A percentile compares a stretch with the other conserved stretches of the same genome.
phyloP scores from a whole-genome alignment of 352 stramenopile species.

The Chrysophaeum taylorii region DNA sequence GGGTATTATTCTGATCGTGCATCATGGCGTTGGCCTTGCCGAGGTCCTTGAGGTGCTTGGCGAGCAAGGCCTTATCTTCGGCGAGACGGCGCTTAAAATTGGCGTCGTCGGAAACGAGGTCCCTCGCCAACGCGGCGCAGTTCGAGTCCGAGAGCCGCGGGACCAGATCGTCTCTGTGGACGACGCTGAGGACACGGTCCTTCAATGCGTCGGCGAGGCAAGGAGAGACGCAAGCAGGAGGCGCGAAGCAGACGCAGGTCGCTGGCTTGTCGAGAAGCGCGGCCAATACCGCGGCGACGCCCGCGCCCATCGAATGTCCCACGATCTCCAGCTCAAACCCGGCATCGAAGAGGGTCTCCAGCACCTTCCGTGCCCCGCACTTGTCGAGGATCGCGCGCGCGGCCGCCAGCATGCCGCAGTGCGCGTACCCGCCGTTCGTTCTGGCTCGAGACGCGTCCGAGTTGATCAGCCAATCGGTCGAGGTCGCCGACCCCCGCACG shows the following conservation, averaged over 20 bases:
- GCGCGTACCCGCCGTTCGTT: neutral
- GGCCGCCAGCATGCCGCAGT: neutral
- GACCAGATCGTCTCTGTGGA: slow-evolving; percentile 4
- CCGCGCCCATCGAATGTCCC: neutral
- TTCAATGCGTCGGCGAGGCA: neutral
- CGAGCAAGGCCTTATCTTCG: neutral
- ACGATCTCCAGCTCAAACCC: neutral
- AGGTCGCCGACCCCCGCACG: neutral
- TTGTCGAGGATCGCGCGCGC: neutral
- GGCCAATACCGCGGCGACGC: neutral
- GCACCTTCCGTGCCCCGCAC: neutral
- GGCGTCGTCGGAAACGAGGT: slow-evolving; percentile 2
- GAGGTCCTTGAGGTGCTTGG: neutral
- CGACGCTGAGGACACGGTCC: neutral
- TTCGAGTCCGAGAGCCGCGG: neutral
- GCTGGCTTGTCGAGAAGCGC: neutral
- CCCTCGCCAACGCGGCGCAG: neutral
- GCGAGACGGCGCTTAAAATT: neutral
- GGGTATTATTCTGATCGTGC: neutral
- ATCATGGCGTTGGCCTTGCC: neutral
- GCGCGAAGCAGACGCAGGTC: neutral
- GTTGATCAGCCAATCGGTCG: neutral
- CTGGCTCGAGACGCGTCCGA: neutral
- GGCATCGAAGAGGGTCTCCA: neutral
- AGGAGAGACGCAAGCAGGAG: neutral